phyloP scores from a whole-genome alignment of 164 flowering plant species.

The Malania oleifera region DNA sequence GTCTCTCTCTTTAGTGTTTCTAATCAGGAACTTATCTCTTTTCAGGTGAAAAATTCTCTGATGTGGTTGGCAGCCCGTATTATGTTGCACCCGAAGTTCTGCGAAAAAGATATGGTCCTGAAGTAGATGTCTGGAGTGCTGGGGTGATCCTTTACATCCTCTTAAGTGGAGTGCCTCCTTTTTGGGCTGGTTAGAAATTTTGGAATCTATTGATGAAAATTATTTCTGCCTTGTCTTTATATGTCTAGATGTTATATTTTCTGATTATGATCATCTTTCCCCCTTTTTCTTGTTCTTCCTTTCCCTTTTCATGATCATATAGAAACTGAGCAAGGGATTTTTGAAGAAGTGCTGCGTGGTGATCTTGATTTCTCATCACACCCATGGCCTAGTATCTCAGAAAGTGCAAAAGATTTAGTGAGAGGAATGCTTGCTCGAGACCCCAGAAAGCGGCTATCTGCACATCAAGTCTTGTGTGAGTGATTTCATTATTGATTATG shows the following conservation, averaged over 20 bases:
- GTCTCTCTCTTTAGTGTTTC: too few species aligned
- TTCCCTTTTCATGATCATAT: too few species aligned
- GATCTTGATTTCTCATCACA: slow-evolving; percentile 18
- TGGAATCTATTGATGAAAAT: too few species aligned
- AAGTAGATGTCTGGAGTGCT: slow-evolving; percentile 91
- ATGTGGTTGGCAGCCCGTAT: slow-evolving; percentile 91
- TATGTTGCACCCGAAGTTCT: slow-evolving; percentile 92
- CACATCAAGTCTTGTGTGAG: slow-evolving; percentile 20
- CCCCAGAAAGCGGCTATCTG: slow-evolving; percentile 18
- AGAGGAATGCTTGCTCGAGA: slow-evolving; percentile 23
- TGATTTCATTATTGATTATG: neutral
- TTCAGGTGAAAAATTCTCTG: slow-evolving; percentile 67
- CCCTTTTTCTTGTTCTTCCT: too few species aligned
- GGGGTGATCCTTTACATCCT: slow-evolving; percentile 80
- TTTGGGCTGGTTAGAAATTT: slow-evolving; percentile 78
- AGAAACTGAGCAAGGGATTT: slow-evolving; percentile 23
- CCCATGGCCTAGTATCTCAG: slow-evolving; percentile 25
- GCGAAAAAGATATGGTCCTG: slow-evolving; percentile 65
- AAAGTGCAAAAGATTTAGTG: slow-evolving; percentile 24
- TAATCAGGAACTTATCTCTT: too few species aligned
- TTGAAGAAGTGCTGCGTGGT: slow-evolving; percentile 17
- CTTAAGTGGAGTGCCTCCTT: slow-evolving; percentile 81
- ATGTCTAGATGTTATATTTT: too few species aligned
- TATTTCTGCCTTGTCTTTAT: too few species aligned
- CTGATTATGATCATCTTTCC: too few species aligned